Evolutionary conservation across 2,329 filamentous ascomycete genomes (phyloP), one percentile per base, ranked within the genome.

Genomic region (Colletotrichum tabaci): DNA sequence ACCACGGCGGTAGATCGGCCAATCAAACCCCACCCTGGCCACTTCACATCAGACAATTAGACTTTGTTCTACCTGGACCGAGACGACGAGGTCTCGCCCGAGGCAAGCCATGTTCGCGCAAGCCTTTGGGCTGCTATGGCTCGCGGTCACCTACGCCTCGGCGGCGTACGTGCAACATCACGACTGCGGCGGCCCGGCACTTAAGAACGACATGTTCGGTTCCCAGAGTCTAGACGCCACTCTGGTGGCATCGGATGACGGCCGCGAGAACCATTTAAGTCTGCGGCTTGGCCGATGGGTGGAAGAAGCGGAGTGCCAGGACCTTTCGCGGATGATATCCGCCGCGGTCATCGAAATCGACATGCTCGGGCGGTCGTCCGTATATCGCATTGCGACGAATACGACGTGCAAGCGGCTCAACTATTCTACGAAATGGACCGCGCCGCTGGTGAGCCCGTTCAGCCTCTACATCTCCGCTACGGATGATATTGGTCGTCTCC

Each of bases 161-260:
- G 74, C 64, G 9, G 74, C 74, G 30, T 74, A 76, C 46, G 67
- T 74, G 23, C 73, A 75, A 60, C 74, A 69, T 73, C 73, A 74
- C 58, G 21, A 15, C 46, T 75, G 74, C 61, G 62, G 73, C 26
- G 66, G 38, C 7, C 58, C 62, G 30, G 53, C 63, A 49, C 50
- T 50, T 13, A 55, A 52, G 16, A 47, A 42, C 15, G 52, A 73
- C 16, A 57, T 23, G 15, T 61, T 68, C 30, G 40, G 16, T 26
- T 40, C 60, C 3, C 44, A 47, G 40, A 60, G 40, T 30, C 12
- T 72, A 15, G 10, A 5, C 15, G 65, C 65, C 21, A 55, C 26
- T 18, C 4, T 72, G 44, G 30, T 47, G 42, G 40, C 21, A 4
- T 44, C 38, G 18, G 47, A 60, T 21, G 53, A 58, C 30, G 65